A percentile compares a stretch with the other conserved stretches of the same genome.
These are phyloP conservation scores for Begonia peltatifolia DNA, from an alignment of 306 rosid species.

Conservation along the genomic window DNA sequence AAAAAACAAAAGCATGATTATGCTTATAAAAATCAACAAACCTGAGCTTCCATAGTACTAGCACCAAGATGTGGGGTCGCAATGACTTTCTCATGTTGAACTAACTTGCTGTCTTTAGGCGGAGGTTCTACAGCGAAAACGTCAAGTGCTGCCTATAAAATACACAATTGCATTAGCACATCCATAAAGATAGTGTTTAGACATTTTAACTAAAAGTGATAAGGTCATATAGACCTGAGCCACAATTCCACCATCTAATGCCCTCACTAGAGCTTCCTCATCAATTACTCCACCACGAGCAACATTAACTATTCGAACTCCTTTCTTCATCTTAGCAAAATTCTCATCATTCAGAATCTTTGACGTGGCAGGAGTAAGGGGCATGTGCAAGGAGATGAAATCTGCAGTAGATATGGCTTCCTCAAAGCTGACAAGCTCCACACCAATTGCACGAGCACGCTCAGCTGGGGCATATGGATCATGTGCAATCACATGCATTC, in stretches of 20 bases:
- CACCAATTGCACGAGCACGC: constrained; percentile 94
- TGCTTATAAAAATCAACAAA: constrained; percentile 9
- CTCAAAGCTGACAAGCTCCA: constrained; percentile 87
- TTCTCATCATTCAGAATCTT: constrained; percentile 86
- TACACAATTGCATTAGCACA: constrained; percentile 1
- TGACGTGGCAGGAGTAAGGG: constrained; percentile 75
- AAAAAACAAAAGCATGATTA: constrained; percentile 3
- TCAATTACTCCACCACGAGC: constrained; percentile 98
- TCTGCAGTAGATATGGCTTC: constrained; percentile 79
- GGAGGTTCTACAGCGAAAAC: constrained; percentile 92
- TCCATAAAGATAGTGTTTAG: background rate
- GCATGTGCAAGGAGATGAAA: constrained; percentile 96
- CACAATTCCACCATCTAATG: constrained; percentile 80
- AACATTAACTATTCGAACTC: constrained; percentile 81
- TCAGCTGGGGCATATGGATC: constrained; percentile 96
- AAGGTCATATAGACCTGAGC: constrained; percentile 51
- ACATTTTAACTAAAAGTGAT: constrained; percentile 1
- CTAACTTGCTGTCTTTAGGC: constrained; percentile 49
- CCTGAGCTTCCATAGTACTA: constrained; percentile 97
- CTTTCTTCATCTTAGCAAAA: constrained; percentile 92
- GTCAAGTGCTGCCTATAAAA: constrained; percentile 85
- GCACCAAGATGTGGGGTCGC: constrained; percentile 99
- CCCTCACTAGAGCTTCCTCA: constrained; percentile 88
- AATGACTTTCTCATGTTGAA: constrained; percentile 74
- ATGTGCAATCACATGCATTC: constrained; percentile 92